phyloP scores from a whole-genome alignment of 2,329 filamentous ascomycete species.

The Coniochaeta sp. region DNA sequence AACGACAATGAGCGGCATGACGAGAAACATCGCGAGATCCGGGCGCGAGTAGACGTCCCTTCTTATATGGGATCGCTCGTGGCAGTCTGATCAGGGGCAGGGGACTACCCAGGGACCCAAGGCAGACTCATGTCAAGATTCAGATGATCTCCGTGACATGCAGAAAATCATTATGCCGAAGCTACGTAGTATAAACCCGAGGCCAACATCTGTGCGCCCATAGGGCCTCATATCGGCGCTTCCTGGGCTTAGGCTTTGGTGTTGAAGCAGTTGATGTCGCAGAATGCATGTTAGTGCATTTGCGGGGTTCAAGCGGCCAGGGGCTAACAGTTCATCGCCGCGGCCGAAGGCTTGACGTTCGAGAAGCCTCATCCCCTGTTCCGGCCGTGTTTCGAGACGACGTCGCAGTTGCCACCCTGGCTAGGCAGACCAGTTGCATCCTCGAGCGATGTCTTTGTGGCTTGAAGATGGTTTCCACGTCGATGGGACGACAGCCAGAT shows the following conservation, averaged over 20 bases:
- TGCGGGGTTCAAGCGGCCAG: background rate
- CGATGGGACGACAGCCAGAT: background rate
- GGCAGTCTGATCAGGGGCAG: background rate
- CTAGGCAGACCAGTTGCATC: background rate
- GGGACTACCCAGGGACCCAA: too few relatives aligned
- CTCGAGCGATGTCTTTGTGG: background rate
- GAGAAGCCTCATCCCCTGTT: background rate
- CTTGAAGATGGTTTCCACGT: background rate
- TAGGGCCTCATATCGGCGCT: background rate
- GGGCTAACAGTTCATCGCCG: background rate
- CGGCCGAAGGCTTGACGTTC: background rate
- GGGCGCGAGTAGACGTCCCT: background rate
- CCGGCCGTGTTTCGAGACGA: background rate
- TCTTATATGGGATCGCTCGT: background rate
- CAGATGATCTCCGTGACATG: background rate
- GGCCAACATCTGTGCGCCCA: background rate
- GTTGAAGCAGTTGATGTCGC: slow-evolving; percentile 1
- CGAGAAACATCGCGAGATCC: background rate
- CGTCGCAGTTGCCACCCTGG: background rate
- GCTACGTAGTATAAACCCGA: background rate
- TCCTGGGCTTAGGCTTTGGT: background rate
- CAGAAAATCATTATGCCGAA: background rate
- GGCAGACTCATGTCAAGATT: background rate
- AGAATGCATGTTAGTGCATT: background rate
- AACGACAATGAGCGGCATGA: background rate